Evolutionary conservation across 225 moss, liverwort and hornwort species (phyloP).

Genomic region (Antitrichia curtipendula): DNA sequence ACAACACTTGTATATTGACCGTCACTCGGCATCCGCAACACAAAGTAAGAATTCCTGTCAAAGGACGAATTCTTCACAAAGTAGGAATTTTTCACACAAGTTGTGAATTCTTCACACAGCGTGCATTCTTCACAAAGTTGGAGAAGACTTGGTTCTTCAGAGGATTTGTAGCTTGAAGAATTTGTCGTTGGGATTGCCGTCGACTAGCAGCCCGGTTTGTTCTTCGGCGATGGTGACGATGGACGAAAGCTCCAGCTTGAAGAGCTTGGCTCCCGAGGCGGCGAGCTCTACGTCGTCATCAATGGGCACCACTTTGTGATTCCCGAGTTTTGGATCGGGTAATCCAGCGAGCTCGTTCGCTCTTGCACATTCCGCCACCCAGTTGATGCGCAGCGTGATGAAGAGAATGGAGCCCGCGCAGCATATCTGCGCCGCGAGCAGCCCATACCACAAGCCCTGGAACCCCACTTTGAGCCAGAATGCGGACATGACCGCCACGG

Average conservation of each 20-base stretch:
- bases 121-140: not conserved
- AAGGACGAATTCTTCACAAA: not conserved
- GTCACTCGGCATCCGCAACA: not conserved
- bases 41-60: not conserved
- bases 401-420: slow-evolving; percentile 40
- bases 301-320: slow-evolving; percentile 20
- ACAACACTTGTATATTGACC: not conserved
- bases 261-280: not conserved
- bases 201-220: slow-evolving; percentile 10
- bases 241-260: slow-evolving; percentile 1
- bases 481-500: slow-evolving; percentile 68
- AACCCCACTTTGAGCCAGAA: slow-evolving; percentile 80
- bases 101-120: not conserved
- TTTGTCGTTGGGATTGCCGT: slow-evolving; percentile 14
- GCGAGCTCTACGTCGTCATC: slow-evolving; percentile 15
- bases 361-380: slow-evolving; percentile 21
- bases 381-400: slow-evolving; percentile 33
- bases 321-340: not conserved
- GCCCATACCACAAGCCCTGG: slow-evolving; percentile 82
- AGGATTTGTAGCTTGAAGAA: not conserved
- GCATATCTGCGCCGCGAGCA: slow-evolving; percentile 83
- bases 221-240: slow-evolving; percentile 21
- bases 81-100: not conserved
- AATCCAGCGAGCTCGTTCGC: slow-evolving; percentile 8
- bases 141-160: not conserved